A percentile compares a stretch with the other conserved stretches of the same genome.
Evolutionary conservation across 352 stramenopile genomes (phyloP).

Genomic region (Thalassiosira mediterranea): DNA sequence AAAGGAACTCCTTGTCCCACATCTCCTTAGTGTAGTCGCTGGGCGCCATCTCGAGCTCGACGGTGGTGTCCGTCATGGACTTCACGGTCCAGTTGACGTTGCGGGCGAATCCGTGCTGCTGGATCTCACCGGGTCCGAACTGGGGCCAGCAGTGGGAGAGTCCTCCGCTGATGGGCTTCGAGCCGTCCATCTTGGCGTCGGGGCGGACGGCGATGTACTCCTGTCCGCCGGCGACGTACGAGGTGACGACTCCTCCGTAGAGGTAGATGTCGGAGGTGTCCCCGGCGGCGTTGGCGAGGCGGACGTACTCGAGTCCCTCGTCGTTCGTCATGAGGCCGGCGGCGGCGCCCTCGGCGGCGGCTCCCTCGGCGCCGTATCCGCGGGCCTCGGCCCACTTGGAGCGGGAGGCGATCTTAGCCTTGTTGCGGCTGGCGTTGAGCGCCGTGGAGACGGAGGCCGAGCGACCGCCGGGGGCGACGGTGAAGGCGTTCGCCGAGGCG

Average conservation of each 20-base stretch:
- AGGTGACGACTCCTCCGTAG: conserved; percentile 78
- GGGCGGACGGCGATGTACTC: conserved; percentile 85
- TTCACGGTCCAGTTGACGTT: conserved; percentile 84
- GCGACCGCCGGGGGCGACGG: background rate
- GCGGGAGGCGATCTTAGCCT: conserved; percentile 65
- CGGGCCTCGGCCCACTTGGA: conserved; percentile 73
- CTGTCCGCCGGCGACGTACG: conserved; percentile 73
- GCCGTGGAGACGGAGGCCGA: conserved; percentile 16
- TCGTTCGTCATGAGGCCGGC: conserved; percentile 78
- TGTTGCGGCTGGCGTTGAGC: conserved; percentile 58
- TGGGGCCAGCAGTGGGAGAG: conserved; percentile 85
- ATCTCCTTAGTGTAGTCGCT: conserved; percentile 85
- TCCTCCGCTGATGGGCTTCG: conserved; percentile 83
- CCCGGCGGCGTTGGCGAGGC: conserved; percentile 62
- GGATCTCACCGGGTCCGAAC: conserved; percentile 83
- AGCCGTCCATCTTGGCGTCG: conserved; percentile 86
- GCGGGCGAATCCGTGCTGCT: conserved; percentile 85
- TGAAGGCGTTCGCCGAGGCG: conserved; percentile 40
- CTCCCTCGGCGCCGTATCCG: conserved; percentile 32
- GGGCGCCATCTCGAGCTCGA: conserved; percentile 78
- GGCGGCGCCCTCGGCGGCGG: conserved; percentile 4
- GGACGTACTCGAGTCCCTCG: conserved; percentile 76
- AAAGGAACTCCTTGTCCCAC: conserved; percentile 85
- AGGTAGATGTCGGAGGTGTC: conserved; percentile 77
- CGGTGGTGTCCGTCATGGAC: conserved; percentile 64